Evolutionary conservation across 306 rosid species (phyloP), one percentile per base, ranked within the genome.

Genomic region (Cotoneaster glaucophyllus): DNA sequence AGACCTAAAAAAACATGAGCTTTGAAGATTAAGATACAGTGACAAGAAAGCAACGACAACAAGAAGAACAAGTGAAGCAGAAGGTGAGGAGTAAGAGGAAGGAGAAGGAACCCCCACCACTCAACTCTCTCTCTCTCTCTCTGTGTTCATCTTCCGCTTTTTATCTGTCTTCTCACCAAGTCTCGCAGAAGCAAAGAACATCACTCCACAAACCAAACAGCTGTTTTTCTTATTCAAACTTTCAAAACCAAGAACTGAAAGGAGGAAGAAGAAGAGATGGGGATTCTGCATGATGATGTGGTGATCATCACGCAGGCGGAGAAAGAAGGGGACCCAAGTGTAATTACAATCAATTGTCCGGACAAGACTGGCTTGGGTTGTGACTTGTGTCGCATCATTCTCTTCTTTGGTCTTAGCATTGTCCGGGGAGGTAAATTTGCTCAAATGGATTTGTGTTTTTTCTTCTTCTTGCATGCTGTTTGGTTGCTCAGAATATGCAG

Each of bases 291-390:
- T 57, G 99, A 95, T 25, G 99, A 95, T 43, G 91, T 92, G 4
- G 99, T 95, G 69, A 74, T 92, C 31, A 85, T 95, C 69, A 81
- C 79, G 69, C 81, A 72, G 64, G 73, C 96, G 25, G 93, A 90
- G 62, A 89, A 80, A 80, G 91, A 88, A 74, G 89, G 85, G 22
- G 99, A 89, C 26, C 88, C 97, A 1, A 87, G 58, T 34, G 90
- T 92, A 25, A 82, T 95, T 58, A 95, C 99, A 11, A 92, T 95
- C 5, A 95, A 95, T 75, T 95, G 99, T 76, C 99, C 99, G 10
- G 99, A 95, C 79, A 95, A 92, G 59, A 90, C 97, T 17, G 99
- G 99, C n/a, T 71, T 95, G 29, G 99, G 97, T 29, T 90, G 92
- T 75, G 99, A 95, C 77, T 78, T 95, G 88, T 95, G 99, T 75